Conservation (phyloP, 78 protist species). For the Dictyostelium firmibasis region DNA sequence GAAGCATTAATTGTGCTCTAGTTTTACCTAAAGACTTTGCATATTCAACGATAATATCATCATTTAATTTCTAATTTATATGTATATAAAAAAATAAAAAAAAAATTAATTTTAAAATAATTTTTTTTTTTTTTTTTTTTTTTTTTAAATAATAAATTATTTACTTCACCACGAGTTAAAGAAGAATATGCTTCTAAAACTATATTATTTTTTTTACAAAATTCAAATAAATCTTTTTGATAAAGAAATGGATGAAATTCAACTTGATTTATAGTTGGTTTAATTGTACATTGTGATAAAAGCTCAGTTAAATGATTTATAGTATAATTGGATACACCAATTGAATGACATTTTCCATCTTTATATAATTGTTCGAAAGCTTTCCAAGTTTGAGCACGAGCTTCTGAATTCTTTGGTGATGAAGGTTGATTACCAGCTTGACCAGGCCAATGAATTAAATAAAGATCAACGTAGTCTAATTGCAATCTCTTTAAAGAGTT, state of each 20-base stretch:
- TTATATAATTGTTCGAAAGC: conserved; percentile 38
- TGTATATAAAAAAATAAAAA: background rate
- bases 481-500: conserved; percentile 23
- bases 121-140: no score
- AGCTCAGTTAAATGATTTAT: conserved; percentile 54
- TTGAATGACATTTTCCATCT: conserved; percentile 56
- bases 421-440: background rate
- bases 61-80: conserved; percentile 18
- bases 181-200: conserved; percentile 61
- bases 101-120: background rate
- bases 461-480: conserved; percentile 52
- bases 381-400: conserved; percentile 29
- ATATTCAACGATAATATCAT: conserved; percentile 14
- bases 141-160: no score
- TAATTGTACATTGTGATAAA: background rate
- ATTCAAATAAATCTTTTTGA: conserved; percentile 34
- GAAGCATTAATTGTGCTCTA: conserved; percentile 46
- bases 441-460: conserved; percentile 76
- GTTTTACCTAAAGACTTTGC: conserved; percentile 28
- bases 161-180: conserved; percentile 33
- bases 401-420: conserved; percentile 3
- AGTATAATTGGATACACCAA: conserved; percentile 84
- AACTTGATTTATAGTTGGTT: conserved; percentile 85
- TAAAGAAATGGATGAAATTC: conserved; percentile 84
- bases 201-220: conserved; percentile 13